Base-by-base conservation (phyloP, 129 eudicot species). In the Pittosporum tobira region DNA sequence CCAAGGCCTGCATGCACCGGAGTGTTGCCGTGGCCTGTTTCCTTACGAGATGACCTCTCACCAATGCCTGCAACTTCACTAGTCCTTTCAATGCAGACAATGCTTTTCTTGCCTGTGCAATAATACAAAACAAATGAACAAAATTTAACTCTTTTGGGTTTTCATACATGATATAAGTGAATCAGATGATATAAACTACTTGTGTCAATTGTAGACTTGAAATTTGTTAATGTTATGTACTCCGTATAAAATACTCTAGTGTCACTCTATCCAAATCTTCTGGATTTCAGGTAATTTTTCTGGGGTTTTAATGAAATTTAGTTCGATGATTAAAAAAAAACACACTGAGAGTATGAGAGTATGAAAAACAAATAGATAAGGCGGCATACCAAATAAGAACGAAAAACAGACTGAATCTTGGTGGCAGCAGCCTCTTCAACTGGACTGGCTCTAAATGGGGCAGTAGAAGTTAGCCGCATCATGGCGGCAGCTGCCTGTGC, bases 11-110 rank as follows among this genome's bases (percentile, higher is more conserved):
- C 95, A 89, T 89, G 71, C 97, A 79, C 69, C 88, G 70, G 3
- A 89, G 79, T 13, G 95, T 89, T 0, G 93, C 94, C 0, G 88
- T 76, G 1, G 97, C 94, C 56, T 78, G 86, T 78, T 89, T 89
- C 34, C 97, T 75, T 42, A 89, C 94, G 68, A 89, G 51, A 68
- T 89, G 88, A 25, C 97, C 97, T 75, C 97, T 75, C 13, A 89
- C 97, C 65, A 89, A 38, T 4, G 97, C 97, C 62, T 89, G 97
- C 57, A 89, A 61, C 84, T 89, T 85, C 74, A 89, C 97, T 34
- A 89, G 57, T 61, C 97, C 95, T 73, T 72, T 89, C 63, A 89
- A 69, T n/a, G 97, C 97, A 52, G 66, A 73, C 83, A 89, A 67
- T 36, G 97, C 97, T 61, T 89, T 89, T 73, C 97, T 77, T 44